phyloP scores from a whole-genome alignment of 495 filamentous ascomycete genomes.

The Thermochaetoides thermophila region DNA sequence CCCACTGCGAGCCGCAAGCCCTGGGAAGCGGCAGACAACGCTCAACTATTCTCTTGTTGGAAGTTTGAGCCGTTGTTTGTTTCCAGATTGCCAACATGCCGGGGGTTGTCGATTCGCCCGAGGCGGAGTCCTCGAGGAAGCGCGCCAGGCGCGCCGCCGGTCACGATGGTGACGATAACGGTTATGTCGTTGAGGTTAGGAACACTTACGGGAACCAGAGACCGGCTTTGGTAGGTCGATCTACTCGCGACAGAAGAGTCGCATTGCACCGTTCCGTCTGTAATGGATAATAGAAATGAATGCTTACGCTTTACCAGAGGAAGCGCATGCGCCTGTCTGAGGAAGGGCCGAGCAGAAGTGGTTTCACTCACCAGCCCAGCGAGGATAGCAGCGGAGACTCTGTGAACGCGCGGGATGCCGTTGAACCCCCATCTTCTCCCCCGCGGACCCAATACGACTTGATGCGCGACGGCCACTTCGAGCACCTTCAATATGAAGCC shows the following conservation, averaged over 20 bases:
- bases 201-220: constrained; percentile 30
- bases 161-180: constrained; percentile 32
- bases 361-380: too few species aligned
- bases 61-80: too few species aligned
- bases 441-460: constrained; percentile 36
- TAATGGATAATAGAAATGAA: too few species aligned
- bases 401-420: constrained; percentile 16
- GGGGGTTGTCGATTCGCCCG: constrained; percentile 5
- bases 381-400: too few species aligned
- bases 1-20: too few species aligned
- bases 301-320: too few species aligned
- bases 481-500: constrained; percentile 39
- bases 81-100: constrained; percentile 12
- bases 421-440: constrained; percentile 7
- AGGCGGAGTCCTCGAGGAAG: constrained; percentile 15
- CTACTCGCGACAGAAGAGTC: too few species aligned
- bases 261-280: too few species aligned
- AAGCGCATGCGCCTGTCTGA: too few species aligned
- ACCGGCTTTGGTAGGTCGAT: constrained; percentile 33
- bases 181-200: constrained; percentile 31
- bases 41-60: too few species aligned
- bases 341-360: too few species aligned
- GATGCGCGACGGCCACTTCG: constrained; percentile 35
- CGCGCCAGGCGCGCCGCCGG: constrained; percentile 20
- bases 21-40: too few species aligned